Base-by-base conservation (phyloP, 2,329 filamentous ascomycete species). In the Penicillium frequentans region DNA sequence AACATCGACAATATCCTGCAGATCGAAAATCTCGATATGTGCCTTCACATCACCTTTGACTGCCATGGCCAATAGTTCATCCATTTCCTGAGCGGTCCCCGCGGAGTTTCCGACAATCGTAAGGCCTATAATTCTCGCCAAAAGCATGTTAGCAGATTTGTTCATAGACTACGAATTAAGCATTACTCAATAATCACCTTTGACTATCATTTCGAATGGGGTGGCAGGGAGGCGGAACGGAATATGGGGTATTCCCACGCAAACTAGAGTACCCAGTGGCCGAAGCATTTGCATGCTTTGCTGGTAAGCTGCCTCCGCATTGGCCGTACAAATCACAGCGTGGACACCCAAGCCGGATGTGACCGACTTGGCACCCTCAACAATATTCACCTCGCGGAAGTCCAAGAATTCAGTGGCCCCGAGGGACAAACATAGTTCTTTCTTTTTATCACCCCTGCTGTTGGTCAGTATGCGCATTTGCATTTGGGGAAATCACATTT, bases 81-180 rank as follows among this genome's bases (percentile, higher is more conserved):
- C 70, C 78, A 80, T 79, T 56, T 80, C 77, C 47, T 68, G 65
- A 3, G 70, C 69, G 2, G 73, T 81, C 1, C 79, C 78, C 0
- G 77, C 78, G 3, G 78, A 80, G 8, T 78, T 78, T 3, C 78
- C 78, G 31, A 78, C 74, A 54, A 81, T 79, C 3, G 75, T 75
- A 2, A 79, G 66, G 14, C 78, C 75, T 73, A 35, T 33, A 33
- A 11, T 23, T 11, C 46, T 7, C n/a, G 16, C 13, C 23, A 49
- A 29, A 24, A 53, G 54, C 35, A 59, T 54, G 23, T 52, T 58
- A 7, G 50, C 52, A 39, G 59, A 39, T 24, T 59, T 57, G 10
- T 60, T 46, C 13, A 59, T 29, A 54, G 6, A 55, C 54, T 1
- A 56, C 59, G 31, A 16, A n/a, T 11, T 13, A 27, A 5, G 27